Evolutionary conservation across 371 early-diverging fungal species (phyloP), one percentile per base, ranked within the genome.

Genomic region (Apophysomyces trapeziformis): DNA sequence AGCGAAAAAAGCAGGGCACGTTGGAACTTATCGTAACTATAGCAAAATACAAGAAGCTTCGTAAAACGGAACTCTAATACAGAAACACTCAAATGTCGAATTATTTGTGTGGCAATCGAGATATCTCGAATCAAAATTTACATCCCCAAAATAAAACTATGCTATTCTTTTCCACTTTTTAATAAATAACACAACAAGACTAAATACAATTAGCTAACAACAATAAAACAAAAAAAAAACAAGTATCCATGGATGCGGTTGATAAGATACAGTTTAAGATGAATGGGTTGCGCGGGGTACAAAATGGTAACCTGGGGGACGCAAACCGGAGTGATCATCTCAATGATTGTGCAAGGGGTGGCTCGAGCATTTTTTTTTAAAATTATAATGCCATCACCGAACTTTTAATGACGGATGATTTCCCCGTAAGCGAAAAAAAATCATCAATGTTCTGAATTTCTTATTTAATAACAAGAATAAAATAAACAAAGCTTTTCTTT

Each of bases 371-470:
- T 50, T 50, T 18, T 41, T 50, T 50, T 50, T 50, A 9, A 50
- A 50, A 18, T 21, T 13, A 7, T 47, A n/a, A 47, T 9, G 47
- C n/a, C 47, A 47, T 16, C 18, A 47, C 8, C 41, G 16, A 47
- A n/a, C n/a, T 50, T 50, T 50, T 50, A 50, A 50, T 50, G 54
- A 50, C 21, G 54, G 54, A 21, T 50, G 47, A 47, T n/a, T 47
- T 7, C 11, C 11, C 41, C 41, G 41, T 50, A 7, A 50, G 9
- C 46, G 32, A 21, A 50, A 50, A 18, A 50, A 50, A 50, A 18
- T 21, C 54, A 21, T 18, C n/a, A 16, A 2, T 5, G 7, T 47
- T 47, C 47, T n/a, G 47, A 18, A 7, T 18, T 47, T 14, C 11
- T 47, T 47, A 14, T 7, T 18, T 18, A 50, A 21, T 9, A 4